phyloP scores from a whole-genome alignment of 805 yeast genomes.

The Babjeviella inositovora region DNA sequence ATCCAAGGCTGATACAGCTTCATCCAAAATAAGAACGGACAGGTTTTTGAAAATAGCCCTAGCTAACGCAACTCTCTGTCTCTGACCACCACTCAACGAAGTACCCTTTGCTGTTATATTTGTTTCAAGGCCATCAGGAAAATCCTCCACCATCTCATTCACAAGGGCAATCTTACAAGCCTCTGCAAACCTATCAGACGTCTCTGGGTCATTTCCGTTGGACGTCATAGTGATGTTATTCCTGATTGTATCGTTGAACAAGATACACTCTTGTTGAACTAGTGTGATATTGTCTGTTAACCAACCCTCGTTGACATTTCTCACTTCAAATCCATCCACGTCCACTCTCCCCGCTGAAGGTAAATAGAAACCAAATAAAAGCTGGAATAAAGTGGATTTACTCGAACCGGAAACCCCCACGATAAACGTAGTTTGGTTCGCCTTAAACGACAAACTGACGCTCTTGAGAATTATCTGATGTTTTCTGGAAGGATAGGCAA shows the following conservation, averaged over 20 bases:
- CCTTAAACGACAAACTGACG: slow-evolving; percentile 25
- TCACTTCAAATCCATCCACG: slow-evolving; percentile 36
- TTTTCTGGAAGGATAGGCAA: slow-evolving; percentile 46
- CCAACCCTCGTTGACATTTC: slow-evolving; percentile 28
- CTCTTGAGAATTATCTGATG: slow-evolving; percentile 26
- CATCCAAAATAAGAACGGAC: slow-evolving; percentile 72
- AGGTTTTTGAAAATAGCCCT: slow-evolving; percentile 64
- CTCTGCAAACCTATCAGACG: slow-evolving; percentile 12
- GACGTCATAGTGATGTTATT: slow-evolving; percentile 39
- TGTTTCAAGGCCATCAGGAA: slow-evolving; percentile 43
- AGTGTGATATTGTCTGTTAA: slow-evolving; percentile 47
- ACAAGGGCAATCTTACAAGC: slow-evolving; percentile 41
- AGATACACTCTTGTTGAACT: slow-evolving; percentile 54
- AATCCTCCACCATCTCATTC: slow-evolving; percentile 22
- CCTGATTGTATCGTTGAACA: slow-evolving; percentile 47
- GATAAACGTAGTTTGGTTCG: slow-evolving; percentile 37
- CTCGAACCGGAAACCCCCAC: slow-evolving; percentile 91
- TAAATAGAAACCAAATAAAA: slow-evolving; percentile 45
- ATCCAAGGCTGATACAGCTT: slow-evolving; percentile 75
- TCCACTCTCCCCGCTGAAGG: slow-evolving; percentile 35
- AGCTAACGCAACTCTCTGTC: slow-evolving; percentile 72
- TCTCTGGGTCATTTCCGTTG: slow-evolving; percentile 7
- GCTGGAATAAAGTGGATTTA: slow-evolving; percentile 63
- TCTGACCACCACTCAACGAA: slow-evolving; percentile 79
- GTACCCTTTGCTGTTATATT: slow-evolving; percentile 18